Base-by-base conservation (phyloP, 176 grass and related monocot species). In the Rhipidocladum racemiflorum region DNA sequence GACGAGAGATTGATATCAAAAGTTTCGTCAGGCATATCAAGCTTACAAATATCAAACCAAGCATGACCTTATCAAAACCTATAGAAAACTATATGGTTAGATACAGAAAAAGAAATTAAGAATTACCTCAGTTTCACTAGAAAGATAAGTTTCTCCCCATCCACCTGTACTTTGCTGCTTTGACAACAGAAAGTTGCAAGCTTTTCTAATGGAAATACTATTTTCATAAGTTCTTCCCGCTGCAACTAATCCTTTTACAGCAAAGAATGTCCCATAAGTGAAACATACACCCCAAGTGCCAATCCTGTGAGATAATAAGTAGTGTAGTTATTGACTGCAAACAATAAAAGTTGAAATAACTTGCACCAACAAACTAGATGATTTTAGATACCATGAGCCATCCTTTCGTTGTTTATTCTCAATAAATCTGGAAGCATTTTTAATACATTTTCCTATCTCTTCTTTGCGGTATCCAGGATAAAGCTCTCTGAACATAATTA, bases 201-300 rank as follows among this genome's bases (percentile, higher is more conserved):
- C 92, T 69, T 79, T 91, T 6, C 66, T 83, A 8, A 91, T 68
- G 69, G 45, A 82, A 32, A 70, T 36, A 57, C 49, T 85, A 65
- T 84, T 91, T 27, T 89, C 28, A 1, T 89, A 94, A 29, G 86
- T 79, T 74, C 74, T 85, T 65, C 89, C 80, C 16, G 85, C 79
- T 39, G 60, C 61, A 53, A 65, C 65, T 34, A 93, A 68, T 20
- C 88, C 88, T 54, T 79, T 80, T 32, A 94, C 9, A 3, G 63
- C 80, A 27, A 94, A 94, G 57, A 90, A 89, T 35, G 72, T 39
- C 8, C 83, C 92, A 27, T 94, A 90, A 2, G 91, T 90, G 61
- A 88, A 93, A 50, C 88, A 93, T 68, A 93, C 7, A 40, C 82
- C 82, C 88, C 91, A 93, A 17, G 1, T 76, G 13, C 89, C 83